Percentiles rank a stretch among this genome's conserved stretches.
Evolutionary conservation across 371 early-diverging fungal species (phyloP).

Genomic region (Apophysomyces variabilis): DNA sequence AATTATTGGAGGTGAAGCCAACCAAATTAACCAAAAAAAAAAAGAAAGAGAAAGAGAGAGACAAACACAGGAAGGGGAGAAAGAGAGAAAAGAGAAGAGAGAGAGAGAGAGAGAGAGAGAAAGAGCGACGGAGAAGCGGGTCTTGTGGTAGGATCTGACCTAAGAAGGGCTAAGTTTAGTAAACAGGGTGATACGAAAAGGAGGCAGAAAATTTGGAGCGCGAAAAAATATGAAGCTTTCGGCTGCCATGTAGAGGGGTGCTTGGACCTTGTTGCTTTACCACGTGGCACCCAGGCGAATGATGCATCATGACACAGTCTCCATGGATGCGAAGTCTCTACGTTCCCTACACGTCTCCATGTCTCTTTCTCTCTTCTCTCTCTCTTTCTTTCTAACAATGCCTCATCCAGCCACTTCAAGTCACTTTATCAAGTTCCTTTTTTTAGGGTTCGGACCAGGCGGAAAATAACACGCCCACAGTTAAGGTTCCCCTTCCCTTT

Average conservation of each 20-base stretch:
- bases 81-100: neutral
- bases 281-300: constrained; percentile 6
- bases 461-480: neutral
- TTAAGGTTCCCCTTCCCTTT: constrained; percentile 5
- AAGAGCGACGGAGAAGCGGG: neutral
- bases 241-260: constrained; percentile 5
- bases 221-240: constrained; percentile 9
- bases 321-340: neutral
- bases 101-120: neutral
- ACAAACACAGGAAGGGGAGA: neutral
- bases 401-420: too few relatives aligned
- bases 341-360: too few relatives aligned
- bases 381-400: too few relatives aligned
- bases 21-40: constrained; percentile 1
- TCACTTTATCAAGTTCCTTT: too few relatives aligned
- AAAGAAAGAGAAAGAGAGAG: constrained; percentile 7
- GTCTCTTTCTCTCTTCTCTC: too few relatives aligned
- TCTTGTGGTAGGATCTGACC: neutral
- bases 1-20: neutral
- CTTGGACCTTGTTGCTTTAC: constrained; percentile 12
- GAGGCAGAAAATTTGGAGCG: constrained; percentile 12
- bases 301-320: constrained; percentile 4
- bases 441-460: neutral
- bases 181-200: constrained; percentile 10
- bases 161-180: constrained; percentile 9